These are phyloP conservation scores for Tulasnella sp. DNA, from an alignment of 768 basidiomycete species.

Conservation along the genomic window DNA sequence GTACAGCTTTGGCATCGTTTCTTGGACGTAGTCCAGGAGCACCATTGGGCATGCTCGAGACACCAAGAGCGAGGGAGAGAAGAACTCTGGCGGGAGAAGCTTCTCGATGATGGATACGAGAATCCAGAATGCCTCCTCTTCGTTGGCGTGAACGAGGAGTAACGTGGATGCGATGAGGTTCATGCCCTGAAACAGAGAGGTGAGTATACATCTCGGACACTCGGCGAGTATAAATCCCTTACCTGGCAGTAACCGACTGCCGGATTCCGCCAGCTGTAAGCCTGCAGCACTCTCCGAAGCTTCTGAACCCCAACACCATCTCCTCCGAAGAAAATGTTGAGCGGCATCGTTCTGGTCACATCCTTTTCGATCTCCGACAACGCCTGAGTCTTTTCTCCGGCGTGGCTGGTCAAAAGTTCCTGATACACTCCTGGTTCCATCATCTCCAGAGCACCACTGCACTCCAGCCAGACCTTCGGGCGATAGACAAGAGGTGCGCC, in stretches of 20 bases:
- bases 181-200: slow-evolving; percentile 57
- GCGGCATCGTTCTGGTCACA: slow-evolving; percentile 83
- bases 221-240: not conserved
- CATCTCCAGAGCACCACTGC: slow-evolving; percentile 90
- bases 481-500: slow-evolving; percentile 89
- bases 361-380: slow-evolving; percentile 93
- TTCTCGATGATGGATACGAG: slow-evolving; percentile 86
- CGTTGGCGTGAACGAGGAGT: slow-evolving; percentile 87
- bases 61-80: slow-evolving; percentile 87
- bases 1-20: slow-evolving; percentile 72
- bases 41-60: slow-evolving; percentile 94
- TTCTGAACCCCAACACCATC: slow-evolving; percentile 95
- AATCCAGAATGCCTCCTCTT: slow-evolving; percentile 98
- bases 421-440: slow-evolving; percentile 87
- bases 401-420: slow-evolving; percentile 65
- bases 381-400: slow-evolving; percentile 43
- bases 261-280: slow-evolving; percentile 95
- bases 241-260: slow-evolving; percentile 88
- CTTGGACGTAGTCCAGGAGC: slow-evolving; percentile 82
- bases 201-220: not conserved
- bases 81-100: slow-evolving; percentile 90
- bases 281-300: slow-evolving; percentile 82
- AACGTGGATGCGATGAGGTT: slow-evolving; percentile 95
- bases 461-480: slow-evolving; percentile 91
- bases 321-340: slow-evolving; percentile 96